Percentiles rank a stretch among this genome's conserved stretches.
phyloP scores from a whole-genome alignment of 2,329 filamentous ascomycete genomes.

The Trichophyton equinum region DNA sequence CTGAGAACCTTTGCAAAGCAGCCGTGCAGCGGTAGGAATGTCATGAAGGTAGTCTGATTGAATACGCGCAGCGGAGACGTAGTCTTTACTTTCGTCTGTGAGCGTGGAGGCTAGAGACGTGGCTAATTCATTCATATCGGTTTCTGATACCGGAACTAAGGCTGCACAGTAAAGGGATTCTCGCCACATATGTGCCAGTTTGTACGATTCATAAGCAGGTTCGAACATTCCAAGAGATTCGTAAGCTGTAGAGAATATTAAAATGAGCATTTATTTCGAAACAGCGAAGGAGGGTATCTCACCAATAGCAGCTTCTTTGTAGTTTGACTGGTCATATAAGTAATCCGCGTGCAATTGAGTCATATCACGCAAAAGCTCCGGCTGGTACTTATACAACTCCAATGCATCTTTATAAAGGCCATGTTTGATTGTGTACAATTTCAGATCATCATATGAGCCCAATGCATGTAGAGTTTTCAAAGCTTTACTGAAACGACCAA shows the following conservation, averaged over 20 bases:
- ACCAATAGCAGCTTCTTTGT: slow-evolving; percentile 70
- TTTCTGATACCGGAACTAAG: slow-evolving; percentile 49
- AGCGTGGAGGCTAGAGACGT: slow-evolving; percentile 63
- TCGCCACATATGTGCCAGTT: slow-evolving; percentile 75
- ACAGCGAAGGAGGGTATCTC: slow-evolving; percentile 10
- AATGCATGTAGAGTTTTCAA: slow-evolving; percentile 62
- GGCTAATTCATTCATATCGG: slow-evolving; percentile 57
- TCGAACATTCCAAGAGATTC: slow-evolving; percentile 67
- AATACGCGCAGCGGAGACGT: slow-evolving; percentile 63
- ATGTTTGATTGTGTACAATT: slow-evolving; percentile 66
- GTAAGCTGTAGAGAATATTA: slow-evolving; percentile 44
- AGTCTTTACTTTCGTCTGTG: slow-evolving; percentile 68
- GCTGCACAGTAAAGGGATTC: slow-evolving; percentile 74
- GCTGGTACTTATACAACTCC: slow-evolving; percentile 71
- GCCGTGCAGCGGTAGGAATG: slow-evolving; percentile 55
- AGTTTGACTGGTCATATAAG: slow-evolving; percentile 60
- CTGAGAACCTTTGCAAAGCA: slow-evolving; percentile 73
- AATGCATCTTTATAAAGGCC: slow-evolving; percentile 66
- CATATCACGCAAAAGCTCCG: slow-evolving; percentile 51
- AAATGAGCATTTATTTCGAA: neutral
- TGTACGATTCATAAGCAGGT: slow-evolving; percentile 70
- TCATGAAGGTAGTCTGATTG: slow-evolving; percentile 70
- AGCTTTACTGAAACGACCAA: slow-evolving; percentile 65
- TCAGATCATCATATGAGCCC: slow-evolving; percentile 63
- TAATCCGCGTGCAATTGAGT: slow-evolving; percentile 68